phyloP scores from a whole-genome alignment of 257 asterid genomes.

The Plantago ovata region DNA sequence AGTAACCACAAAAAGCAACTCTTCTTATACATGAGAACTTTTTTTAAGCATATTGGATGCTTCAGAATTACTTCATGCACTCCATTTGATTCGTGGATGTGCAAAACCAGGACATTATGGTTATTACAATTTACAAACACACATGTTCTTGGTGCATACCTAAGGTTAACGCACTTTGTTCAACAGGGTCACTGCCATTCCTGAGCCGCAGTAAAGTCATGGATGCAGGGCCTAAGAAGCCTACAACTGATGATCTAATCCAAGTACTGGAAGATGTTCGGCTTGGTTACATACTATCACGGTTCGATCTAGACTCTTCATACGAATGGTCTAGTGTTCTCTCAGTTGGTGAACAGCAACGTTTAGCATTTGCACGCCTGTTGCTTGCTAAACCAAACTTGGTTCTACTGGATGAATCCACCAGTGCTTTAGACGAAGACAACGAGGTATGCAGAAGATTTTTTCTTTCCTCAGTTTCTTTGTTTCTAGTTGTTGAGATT shows the following conservation, averaged over 20 bases:
- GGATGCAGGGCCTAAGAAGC: slow-evolving; percentile 35
- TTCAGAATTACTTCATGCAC: no score
- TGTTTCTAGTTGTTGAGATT: no score
- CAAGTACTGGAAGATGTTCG: slow-evolving; percentile 58
- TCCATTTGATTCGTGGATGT: no score
- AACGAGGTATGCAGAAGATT: slow-evolving; percentile 54
- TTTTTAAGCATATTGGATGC: no score
- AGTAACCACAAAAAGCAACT: no score
- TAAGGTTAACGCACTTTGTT: slow-evolving; percentile 11
- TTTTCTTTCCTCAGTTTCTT: neutral
- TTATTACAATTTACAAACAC: neutral
- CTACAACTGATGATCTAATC: slow-evolving; percentile 57
- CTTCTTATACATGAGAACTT: no score
- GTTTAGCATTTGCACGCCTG: slow-evolving; percentile 78
- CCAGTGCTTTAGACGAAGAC: slow-evolving; percentile 85
- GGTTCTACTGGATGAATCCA: slow-evolving; percentile 74
- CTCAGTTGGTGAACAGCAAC: slow-evolving; percentile 89
- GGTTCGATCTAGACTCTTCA: slow-evolving; percentile 55
- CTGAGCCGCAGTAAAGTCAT: slow-evolving; percentile 25
- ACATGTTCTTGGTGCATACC: slow-evolving; percentile 18
- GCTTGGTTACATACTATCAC: slow-evolving; percentile 34
- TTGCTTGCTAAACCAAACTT: slow-evolving; percentile 64
- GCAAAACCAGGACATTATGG: neutral
- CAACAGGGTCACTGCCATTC: slow-evolving; percentile 52
- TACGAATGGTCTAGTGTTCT: slow-evolving; percentile 82